These are phyloP conservation scores for Eucalyptus pauciflora DNA, from an alignment of 345 rosid genomes.

Conservation along the genomic window DNA sequence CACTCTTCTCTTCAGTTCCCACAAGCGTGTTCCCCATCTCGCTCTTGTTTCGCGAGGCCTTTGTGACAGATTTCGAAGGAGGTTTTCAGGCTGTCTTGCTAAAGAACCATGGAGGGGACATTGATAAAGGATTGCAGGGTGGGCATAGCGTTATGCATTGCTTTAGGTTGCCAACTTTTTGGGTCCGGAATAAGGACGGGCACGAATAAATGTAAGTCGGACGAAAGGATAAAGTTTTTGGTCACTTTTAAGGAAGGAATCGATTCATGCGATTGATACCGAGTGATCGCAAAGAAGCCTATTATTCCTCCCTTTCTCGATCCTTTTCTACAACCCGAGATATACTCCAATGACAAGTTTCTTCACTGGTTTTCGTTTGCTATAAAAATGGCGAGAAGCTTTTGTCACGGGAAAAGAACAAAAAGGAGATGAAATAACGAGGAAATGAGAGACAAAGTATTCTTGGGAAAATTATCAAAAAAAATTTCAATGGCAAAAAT, in stretches of 20 bases:
- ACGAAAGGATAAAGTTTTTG: neutral
- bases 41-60: neutral
- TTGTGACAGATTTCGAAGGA: neutral
- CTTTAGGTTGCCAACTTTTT: neutral
- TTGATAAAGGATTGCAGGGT: neutral
- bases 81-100: neutral
- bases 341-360: neutral
- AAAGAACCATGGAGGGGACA: neutral
- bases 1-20: slow-evolving; percentile 30
- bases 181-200: neutral
- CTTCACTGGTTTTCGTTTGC: neutral
- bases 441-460: neutral
- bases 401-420: neutral
- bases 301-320: neutral
- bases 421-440: neutral
- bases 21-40: neutral
- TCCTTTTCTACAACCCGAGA: neutral
- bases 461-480: neutral
- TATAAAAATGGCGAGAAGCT: neutral
- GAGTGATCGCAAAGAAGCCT: neutral
- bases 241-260: neutral
- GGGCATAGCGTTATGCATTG: neutral
- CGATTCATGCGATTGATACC: neutral
- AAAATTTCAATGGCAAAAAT: too few relatives aligned
- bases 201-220: neutral